Conservation (phyloP, 108 stramenopile genomes). For the Discostella stelligeroides region DNA sequence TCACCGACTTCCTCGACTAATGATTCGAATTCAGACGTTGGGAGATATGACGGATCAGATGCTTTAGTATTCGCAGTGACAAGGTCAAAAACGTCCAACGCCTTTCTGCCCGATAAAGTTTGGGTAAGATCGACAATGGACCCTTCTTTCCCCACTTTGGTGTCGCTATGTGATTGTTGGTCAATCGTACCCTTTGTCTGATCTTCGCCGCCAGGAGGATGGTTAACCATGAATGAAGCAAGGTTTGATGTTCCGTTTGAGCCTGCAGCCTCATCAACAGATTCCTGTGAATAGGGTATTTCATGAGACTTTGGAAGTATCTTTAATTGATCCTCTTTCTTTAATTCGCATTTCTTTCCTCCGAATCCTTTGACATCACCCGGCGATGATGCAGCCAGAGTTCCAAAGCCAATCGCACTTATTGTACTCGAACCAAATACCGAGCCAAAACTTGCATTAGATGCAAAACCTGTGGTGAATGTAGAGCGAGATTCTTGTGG, state of each 20-base stretch:
- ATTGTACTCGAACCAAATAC: conserved; percentile 36
- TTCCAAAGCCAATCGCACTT: conserved; percentile 7
- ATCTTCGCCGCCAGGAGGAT: no score
- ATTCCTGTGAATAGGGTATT: no score
- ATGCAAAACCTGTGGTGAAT: conserved; percentile 32
- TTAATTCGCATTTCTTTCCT: neutral
- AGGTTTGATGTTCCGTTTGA: no score
- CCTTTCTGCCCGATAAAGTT: conserved; percentile 32
- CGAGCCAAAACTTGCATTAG: neutral
- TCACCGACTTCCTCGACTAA: conserved; percentile 81
- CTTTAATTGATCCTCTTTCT: conserved; percentile 11
- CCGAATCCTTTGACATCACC: conserved; percentile 2
- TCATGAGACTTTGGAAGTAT: no score
- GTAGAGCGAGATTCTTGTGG: neutral
- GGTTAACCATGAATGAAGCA: no score
- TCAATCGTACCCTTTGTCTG: no score
- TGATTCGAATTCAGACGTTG: conserved; percentile 56
- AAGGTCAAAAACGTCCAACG: conserved; percentile 51
- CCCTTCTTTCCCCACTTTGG: no score
- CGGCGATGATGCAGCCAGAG: neutral
- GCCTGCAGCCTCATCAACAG: no score
- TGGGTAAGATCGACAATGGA: neutral
- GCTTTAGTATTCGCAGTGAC: conserved; percentile 52
- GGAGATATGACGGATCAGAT: conserved; percentile 34
- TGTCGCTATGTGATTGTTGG: no score